Base-by-base conservation (phyloP, 768 basidiomycete species). In the Pisolithus marmoratus region DNA sequence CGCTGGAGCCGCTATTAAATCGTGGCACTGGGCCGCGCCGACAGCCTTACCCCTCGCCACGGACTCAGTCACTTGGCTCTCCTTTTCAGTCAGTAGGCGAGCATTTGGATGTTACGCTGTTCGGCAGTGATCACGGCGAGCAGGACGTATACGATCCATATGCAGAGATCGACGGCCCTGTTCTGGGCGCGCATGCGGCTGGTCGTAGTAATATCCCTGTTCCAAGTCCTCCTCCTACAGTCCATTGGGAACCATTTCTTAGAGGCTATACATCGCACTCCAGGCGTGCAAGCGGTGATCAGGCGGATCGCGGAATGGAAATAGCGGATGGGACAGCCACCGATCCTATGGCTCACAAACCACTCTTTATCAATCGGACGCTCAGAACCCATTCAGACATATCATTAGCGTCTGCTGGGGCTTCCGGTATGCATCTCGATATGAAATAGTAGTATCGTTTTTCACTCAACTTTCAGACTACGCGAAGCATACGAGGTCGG, bases 361-460 rank as follows among this genome's bases (percentile, higher is more conserved):
- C 26, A 1, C 26, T 57, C 23, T 66, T 65, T 42, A 5, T 65
- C 36, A 54, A 56, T 26, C 58, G 63, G 20, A 51, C 52, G 31
- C 54, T 65, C 24, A 55, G 59, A 20, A 58, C 56, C 12, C 64
- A 65, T 2, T 55, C 58, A 47, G 57, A 14, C 3, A 60, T 52
- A 4, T 60, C 31, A 60, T 8, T 54, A 57, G 14, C 49, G 24
- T 1, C n/a, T 37, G 3, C 20, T 14, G 3, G 9, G 12, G 19
- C 15, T 24, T 14, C 31, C 17, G 29, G 46, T 46, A 46, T 36
- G 46, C 17, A n/a, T 29, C 2, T 15, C 24, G 9, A n/a, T 22
- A 8, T 27, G 8, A 46, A 11, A 5, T 19, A 14, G 3, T 9
- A 34, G n/a, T 19, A 22, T 34, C 29, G 17, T 31, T 15, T 31